Conservation (phyloP, 1,284 basidiomycete genomes). For the Blastosporella zonata region DNA sequence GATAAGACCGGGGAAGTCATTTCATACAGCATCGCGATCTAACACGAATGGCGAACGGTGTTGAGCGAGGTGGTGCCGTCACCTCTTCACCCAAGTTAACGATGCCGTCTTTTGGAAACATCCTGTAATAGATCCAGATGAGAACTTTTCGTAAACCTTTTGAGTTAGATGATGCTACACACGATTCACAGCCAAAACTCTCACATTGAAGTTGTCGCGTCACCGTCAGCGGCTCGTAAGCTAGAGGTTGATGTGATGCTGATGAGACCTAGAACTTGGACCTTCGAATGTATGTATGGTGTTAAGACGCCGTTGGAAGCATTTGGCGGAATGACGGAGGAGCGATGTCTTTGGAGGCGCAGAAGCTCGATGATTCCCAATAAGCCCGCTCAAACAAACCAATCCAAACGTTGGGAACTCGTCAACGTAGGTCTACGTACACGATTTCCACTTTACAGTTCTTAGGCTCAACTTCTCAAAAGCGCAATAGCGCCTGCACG, state of each 20-base stretch:
- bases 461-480: background rate
- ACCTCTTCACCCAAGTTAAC: too few relatives aligned
- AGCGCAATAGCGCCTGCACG: background rate
- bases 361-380: background rate
- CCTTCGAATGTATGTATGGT: background rate
- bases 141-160: background rate
- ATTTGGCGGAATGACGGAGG: background rate
- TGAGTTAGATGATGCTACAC: background rate
- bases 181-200: background rate
- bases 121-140: background rate
- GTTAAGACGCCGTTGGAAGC: conserved; percentile 1
- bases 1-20: too few relatives aligned
- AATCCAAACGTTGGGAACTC: background rate
- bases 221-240: background rate
- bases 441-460: background rate
- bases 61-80: too few relatives aligned
- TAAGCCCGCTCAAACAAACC: background rate
- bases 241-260: background rate
- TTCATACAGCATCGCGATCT: too few relatives aligned
- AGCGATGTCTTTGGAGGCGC: background rate
- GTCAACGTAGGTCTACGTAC: background rate
- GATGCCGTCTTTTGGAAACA: background rate
- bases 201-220: background rate
- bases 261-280: background rate
- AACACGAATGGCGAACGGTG: too few relatives aligned